phyloP scores from a whole-genome alignment of 2,329 filamentous ascomycete species.

The Botrytis squamosa region DNA sequence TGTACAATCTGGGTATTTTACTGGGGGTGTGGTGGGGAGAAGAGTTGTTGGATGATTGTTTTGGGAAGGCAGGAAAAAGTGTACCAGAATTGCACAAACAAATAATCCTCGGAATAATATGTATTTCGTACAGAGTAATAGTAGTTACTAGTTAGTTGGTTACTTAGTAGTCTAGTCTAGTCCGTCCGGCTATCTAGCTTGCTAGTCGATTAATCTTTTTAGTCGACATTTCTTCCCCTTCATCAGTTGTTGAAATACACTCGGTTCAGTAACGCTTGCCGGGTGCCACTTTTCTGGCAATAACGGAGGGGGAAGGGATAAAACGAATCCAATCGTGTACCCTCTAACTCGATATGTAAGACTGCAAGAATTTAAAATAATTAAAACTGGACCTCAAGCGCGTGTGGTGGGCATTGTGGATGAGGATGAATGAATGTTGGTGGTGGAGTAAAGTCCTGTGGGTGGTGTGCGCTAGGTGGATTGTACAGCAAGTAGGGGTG shows the following conservation, averaged over 20 bases:
- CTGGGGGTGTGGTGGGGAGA: slow-evolving; percentile 16
- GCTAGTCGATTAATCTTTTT: slow-evolving; percentile 4
- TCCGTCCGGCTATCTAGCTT: slow-evolving; percentile 13
- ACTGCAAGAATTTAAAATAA: slow-evolving; percentile 10
- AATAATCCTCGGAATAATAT: slow-evolving; percentile 2
- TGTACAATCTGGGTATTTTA: slow-evolving; percentile 19
- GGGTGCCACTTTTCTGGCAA: slow-evolving; percentile 17
- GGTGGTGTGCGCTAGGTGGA: slow-evolving; percentile 7
- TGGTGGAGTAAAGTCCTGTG: slow-evolving; percentile 3
- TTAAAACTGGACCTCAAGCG: slow-evolving; percentile 20
- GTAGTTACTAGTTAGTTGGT: neutral
- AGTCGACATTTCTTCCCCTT: slow-evolving; percentile 6
- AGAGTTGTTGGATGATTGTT: slow-evolving; percentile 16
- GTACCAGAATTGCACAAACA: slow-evolving; percentile 1
- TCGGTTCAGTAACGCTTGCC: slow-evolving; percentile 20
- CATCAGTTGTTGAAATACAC: slow-evolving; percentile 12
- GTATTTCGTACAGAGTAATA: neutral
- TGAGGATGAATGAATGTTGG: slow-evolving; percentile 8
- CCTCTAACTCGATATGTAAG: slow-evolving; percentile 7
- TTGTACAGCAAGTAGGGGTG: slow-evolving; percentile 18
- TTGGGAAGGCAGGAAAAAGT: slow-evolving; percentile 7
- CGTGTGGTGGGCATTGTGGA: slow-evolving; percentile 20
- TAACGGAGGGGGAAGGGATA: slow-evolving; percentile 9
- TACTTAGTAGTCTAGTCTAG: slow-evolving; percentile 2
- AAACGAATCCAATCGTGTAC: slow-evolving; percentile 8